Base-by-base conservation (phyloP, 2,329 filamentous ascomycete genomes). In the Pseudodiploospora longispora region DNA sequence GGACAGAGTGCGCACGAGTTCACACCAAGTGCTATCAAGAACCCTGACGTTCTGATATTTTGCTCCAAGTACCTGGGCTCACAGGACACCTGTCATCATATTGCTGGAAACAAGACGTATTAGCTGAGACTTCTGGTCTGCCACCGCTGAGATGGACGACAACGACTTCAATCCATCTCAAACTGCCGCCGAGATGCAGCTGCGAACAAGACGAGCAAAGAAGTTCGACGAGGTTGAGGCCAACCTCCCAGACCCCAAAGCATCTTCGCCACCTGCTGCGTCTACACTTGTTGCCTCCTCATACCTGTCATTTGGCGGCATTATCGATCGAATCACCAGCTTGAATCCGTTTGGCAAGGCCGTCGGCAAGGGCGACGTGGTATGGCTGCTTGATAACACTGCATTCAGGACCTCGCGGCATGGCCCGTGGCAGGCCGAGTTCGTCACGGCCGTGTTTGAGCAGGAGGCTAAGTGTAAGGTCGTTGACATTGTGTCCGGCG, bases 321-420 rank as follows among this genome's bases (percentile, higher is more conserved):
- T 76, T 38, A 58, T 81, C 28, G 74, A 72, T 3, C 71, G 72
- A 43, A 61, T 82, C 1, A 71, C 73, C 27, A 60, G 62, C 40
- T 60, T 60, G 45, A 83, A 81, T 55, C 82, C 83, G 1, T 66
- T 82, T 9, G 71, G 76, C 1, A 74, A 74, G 38, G 67, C 72
- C 31, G 76, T 87, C 38, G 75, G 80, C 43, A 70, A 72, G 10
- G 66, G 77, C 34, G 85, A 95, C 60, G 80, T 78, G 10, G 81
- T 96, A 35, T 96, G 91, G 91, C 70, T 96, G 6, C 71, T 96
- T 39, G 89, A 97, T 68, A 95, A 93, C 57, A 91, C 86, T 3
- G 90, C 89, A 4, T 91, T 84, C 60, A 78, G 79, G 48, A 65
- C 69, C 38, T 57, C 66, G 12, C 55, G 62, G 46, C 62, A 65